These are phyloP conservation scores for Trichosporon asahii DNA, from an alignment of 1,284 basidiomycete species.

Conservation along the genomic window DNA sequence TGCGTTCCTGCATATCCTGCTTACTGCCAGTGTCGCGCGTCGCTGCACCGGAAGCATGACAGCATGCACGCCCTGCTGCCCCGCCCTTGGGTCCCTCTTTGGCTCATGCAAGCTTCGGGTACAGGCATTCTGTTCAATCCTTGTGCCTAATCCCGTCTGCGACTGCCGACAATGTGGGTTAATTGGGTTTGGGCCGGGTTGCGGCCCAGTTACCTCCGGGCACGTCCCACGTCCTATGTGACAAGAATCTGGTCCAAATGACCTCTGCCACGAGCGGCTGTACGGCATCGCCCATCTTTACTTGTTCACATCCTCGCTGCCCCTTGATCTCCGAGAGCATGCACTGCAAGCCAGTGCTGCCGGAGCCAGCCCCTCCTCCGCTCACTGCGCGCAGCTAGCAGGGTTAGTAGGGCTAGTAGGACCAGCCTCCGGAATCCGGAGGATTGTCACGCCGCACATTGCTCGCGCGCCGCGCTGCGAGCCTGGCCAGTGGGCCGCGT, in stretches of 20 bases:
- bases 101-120: neutral
- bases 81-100: neutral
- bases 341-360: neutral
- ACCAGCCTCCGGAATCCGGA: neutral
- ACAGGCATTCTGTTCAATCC: conserved; percentile 7
- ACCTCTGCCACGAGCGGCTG: conserved; percentile 2
- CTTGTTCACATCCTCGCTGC: neutral
- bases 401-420: too few species aligned
- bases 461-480: neutral
- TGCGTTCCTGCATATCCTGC: neutral
- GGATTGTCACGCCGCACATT: neutral
- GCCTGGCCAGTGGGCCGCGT: neutral
- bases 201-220: too few species aligned
- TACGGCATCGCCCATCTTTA: conserved; percentile 7
- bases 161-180: conserved; percentile 8
- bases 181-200: too few species aligned
- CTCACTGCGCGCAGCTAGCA: neutral
- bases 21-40: neutral
- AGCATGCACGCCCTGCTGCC: neutral
- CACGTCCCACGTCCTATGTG: neutral
- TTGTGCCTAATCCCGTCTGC: conserved; percentile 9
- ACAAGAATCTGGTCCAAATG: neutral
- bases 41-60: conserved; percentile 1
- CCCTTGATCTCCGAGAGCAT: neutral
- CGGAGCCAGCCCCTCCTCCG: neutral